These are phyloP conservation scores for Lithohypha guttulata DNA, from an alignment of 2,329 filamentous ascomycete species.

Conservation along the genomic window DNA sequence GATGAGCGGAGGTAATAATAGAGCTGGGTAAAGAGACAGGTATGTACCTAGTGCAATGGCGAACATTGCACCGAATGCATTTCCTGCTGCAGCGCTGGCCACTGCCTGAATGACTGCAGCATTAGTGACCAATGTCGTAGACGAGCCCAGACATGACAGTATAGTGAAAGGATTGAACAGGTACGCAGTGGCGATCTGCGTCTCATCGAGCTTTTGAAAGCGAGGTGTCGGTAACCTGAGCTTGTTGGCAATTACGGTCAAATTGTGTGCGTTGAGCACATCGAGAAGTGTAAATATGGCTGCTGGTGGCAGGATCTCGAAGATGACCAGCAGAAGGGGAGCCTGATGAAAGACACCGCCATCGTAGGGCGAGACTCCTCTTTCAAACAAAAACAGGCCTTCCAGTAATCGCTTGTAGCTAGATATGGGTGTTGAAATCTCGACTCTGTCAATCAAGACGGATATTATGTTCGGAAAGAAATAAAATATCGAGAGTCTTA, in stretches of 20 bases:
- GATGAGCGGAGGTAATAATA: slow-evolving; percentile 72
- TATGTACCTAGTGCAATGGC: slow-evolving; percentile 81
- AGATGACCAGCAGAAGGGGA: slow-evolving; percentile 80
- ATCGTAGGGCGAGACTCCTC: slow-evolving; percentile 94
- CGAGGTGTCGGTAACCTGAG: slow-evolving; percentile 17
- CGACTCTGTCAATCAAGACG: slow-evolving; percentile 78
- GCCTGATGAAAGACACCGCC: slow-evolving; percentile 79
- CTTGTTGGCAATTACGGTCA: slow-evolving; percentile 57
- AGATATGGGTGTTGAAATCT: slow-evolving; percentile 92
- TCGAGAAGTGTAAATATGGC: slow-evolving; percentile 74
- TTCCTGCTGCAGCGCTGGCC: slow-evolving; percentile 65
- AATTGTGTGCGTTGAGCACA: slow-evolving; percentile 66
- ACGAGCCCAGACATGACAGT: slow-evolving; percentile 77
- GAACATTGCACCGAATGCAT: slow-evolving; percentile 65
- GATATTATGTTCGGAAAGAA: slow-evolving; percentile 75
- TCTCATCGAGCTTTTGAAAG: slow-evolving; percentile 15
- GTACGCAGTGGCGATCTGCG: slow-evolving; percentile 46
- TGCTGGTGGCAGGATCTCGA: slow-evolving; percentile 77
- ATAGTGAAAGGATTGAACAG: slow-evolving; percentile 93
- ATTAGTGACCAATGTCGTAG: slow-evolving; percentile 80
- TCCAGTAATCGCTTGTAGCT: slow-evolving; percentile 99
- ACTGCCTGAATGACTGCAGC: slow-evolving; percentile 78
- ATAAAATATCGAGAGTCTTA: slow-evolving; percentile 70
- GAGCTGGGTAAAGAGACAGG: slow-evolving; percentile 78
- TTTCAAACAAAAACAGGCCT: slow-evolving; percentile 87